Base-by-base conservation (phyloP, 2,329 filamentous ascomycete genomes). In the Talaromyces sp. region DNA sequence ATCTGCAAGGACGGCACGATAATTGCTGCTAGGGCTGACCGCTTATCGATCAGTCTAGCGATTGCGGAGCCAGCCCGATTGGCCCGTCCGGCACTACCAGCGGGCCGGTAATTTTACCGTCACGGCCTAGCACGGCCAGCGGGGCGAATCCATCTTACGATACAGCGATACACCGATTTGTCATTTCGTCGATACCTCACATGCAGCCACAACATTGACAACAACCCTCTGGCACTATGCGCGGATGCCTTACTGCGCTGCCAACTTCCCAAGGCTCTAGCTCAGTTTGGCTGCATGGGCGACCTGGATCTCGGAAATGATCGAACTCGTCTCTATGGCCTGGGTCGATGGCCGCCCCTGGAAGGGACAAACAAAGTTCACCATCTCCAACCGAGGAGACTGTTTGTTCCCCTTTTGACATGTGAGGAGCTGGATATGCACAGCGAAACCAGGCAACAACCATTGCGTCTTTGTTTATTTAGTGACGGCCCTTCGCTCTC, bases 401-500 rank as follows among this genome's bases (percentile, higher is more conserved):
- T 3, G n/a, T 10, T 27, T 2, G 23, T 23, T 23, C 23, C 23
- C 44, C 44, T 18, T 47, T 47, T 27, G 23, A 47, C n/a, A 47
- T 47, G 44, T 47, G 44, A 47, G 18, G 44, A 47, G 44, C 18
- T 27, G 10, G 8, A 27, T 27, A 27, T 10, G 44, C 44, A 27
- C 18, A 27, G n/a, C 1, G 23, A 10, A 47, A 12, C 7, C n/a
- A 27, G 23, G 44, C 23, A 16, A 8, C n/a, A 27, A 9, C 16
- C n/a, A 12, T 16, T 12, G 4, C 18, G 8, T 47, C 9, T 23
- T 8, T 4, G 2, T 27, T 47, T 61, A 58, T 55, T 56, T 61
- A 61, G 52, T 27, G 27, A 51, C n/a, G 8, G 55, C 44, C 47
- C 36, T 61, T n/a, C 36, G 55, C 47, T 31, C 50, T 27, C n/a